These are phyloP conservation scores for Pythium aquatile DNA, from an alignment of 352 stramenopile species.

Conservation along the genomic window DNA sequence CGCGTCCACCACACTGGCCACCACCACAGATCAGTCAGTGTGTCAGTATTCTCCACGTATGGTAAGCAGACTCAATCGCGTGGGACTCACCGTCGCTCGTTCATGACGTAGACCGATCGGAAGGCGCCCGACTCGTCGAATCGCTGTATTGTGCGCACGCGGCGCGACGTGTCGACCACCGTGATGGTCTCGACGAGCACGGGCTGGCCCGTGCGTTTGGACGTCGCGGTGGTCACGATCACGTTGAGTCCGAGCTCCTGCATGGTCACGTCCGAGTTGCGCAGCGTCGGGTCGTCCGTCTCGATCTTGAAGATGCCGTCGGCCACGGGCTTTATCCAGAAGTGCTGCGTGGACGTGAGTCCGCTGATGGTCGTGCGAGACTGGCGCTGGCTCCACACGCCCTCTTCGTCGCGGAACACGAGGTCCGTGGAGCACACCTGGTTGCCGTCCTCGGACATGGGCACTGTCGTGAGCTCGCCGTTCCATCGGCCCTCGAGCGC, in stretches of 20 bases:
- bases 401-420: constrained; percentile 80
- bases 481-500: constrained; percentile 87
- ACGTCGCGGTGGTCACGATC: constrained; percentile 81
- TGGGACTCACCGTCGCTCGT: constrained; percentile 58
- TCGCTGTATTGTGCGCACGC: constrained; percentile 79
- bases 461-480: constrained; percentile 73
- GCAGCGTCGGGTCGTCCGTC: constrained; percentile 74
- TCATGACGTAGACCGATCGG: constrained; percentile 88
- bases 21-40: neutral
- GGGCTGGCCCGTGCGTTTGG: constrained; percentile 80
- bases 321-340: constrained; percentile 86
- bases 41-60: neutral
- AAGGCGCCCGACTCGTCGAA: constrained; percentile 86
- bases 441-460: constrained; percentile 68
- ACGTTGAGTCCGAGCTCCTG: constrained; percentile 82
- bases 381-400: constrained; percentile 85
- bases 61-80: neutral
- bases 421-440: constrained; percentile 88
- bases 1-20: constrained; percentile 69
- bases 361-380: constrained; percentile 84
- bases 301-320: constrained; percentile 88
- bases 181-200: constrained; percentile 87
- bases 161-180: constrained; percentile 73
- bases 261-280: constrained; percentile 84
- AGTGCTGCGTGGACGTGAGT: constrained; percentile 84